Base-by-base conservation (phyloP, 1,284 basidiomycete genomes). In the Rhodotorula mucilaginosa region DNA sequence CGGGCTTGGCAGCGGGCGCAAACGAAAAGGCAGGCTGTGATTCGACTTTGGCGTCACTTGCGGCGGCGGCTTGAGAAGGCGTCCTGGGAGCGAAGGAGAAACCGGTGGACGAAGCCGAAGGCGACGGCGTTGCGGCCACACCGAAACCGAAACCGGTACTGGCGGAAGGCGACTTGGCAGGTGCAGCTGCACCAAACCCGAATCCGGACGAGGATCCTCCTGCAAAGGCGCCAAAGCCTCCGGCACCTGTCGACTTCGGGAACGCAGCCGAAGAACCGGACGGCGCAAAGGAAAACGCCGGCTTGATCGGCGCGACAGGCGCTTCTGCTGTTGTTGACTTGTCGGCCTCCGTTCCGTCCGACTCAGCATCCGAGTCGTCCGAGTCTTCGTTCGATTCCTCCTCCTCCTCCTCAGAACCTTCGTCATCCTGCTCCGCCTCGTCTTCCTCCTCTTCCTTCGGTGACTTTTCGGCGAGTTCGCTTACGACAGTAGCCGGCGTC, bases 191-290 rank as follows among this genome's bases (percentile, higher is more conserved):
- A 5, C 60, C 60, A 60, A 67, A 67, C 2, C 66, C 66, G 44
- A 67, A 67, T 0, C 66, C 58, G 19, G 63, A 46, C 1, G 65
- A 47, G 15, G 48, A 46, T 10, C 69, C 39, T 15, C 64, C 57
- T 13, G 70, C 60, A 23, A 69, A 73, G 5, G 66, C 31, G 52
- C 68, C 58, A 57, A 73, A 73, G 2, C 65, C 72, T 23, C 68
- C 64, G 19, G 71, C 48, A 10, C 58, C 58, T 39, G 57, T n/a
- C n/a, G 66, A 54, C n/a, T 63, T 66, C 46, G 62, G 61, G 56
- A 65, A 65, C 19, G 56, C 54, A 18, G 47, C n/a, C 7, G 71
- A 44, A 18, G 59, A 46, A 21, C 29, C 57, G 18, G 52, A 19
- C n/a, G 62, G 10, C 26, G 26, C 46, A 59, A 74, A 71, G 2